A percentile compares a stretch with the other conserved stretches of the same genome.
These are phyloP conservation scores for Lipomyces kockii DNA, from an alignment of 805 yeast species.

Conservation along the genomic window DNA sequence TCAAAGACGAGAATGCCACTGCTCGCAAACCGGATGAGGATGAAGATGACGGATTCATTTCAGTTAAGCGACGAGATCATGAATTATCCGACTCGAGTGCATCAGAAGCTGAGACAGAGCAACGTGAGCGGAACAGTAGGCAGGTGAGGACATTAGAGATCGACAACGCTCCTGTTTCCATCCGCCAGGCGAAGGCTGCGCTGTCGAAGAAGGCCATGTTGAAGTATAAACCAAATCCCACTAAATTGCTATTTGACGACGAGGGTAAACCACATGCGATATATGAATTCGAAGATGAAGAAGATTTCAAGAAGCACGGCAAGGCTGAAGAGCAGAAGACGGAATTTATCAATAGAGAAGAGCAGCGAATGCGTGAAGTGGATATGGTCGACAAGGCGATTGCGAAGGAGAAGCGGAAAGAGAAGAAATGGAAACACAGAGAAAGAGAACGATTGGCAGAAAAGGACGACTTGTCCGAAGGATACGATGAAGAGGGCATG, in stretches of 20 bases:
- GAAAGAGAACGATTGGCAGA: slow-evolving; percentile 43
- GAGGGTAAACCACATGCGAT: slow-evolving; percentile 91
- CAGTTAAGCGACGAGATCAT: slow-evolving; percentile 79
- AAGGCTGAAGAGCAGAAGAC: slow-evolving; percentile 71
- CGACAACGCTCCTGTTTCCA: slow-evolving; percentile 71
- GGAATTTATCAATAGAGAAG: slow-evolving; percentile 68
- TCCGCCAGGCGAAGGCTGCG: slow-evolving; percentile 82
- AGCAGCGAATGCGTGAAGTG: slow-evolving; percentile 66
- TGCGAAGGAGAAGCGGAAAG: slow-evolving; percentile 78
- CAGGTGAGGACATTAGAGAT: slow-evolving; percentile 40
- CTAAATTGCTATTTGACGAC: slow-evolving; percentile 86
- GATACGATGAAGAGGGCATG: slow-evolving; percentile 42
- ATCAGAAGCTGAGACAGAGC: slow-evolving; percentile 51
- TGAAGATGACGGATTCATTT: slow-evolving; percentile 75
- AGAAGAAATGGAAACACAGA: slow-evolving; percentile 76
- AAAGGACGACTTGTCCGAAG: slow-evolving; percentile 42
- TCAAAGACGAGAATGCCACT: slow-evolving; percentile 47
- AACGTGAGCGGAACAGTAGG: slow-evolving; percentile 4
- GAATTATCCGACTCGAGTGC: slow-evolving; percentile 46
- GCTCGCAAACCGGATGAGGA: slow-evolving; percentile 47
- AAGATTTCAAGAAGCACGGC: slow-evolving; percentile 73
- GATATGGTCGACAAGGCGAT: slow-evolving; percentile 79
- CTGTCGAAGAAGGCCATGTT: slow-evolving; percentile 77
- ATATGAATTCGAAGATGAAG: slow-evolving; percentile 89
- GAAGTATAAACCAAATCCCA: slow-evolving; percentile 66